Conservation (phyloP, 2,329 filamentous ascomycete species). For the Beauveria sp. region DNA sequence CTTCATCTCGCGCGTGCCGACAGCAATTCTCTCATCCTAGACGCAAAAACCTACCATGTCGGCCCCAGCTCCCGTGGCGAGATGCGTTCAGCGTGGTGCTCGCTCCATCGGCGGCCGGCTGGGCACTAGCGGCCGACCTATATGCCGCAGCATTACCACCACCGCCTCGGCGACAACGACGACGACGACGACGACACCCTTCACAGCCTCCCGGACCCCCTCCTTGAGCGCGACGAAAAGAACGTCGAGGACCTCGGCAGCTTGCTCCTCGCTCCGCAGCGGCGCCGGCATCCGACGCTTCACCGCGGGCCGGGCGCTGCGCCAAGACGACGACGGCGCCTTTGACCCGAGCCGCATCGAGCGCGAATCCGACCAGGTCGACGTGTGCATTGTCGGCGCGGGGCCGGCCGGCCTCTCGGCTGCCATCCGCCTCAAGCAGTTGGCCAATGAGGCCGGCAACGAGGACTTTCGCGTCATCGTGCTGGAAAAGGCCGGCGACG, state of each 20-base stretch:
- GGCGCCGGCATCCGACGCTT: constrained; percentile 25
- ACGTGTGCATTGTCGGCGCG: constrained; percentile 93
- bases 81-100: constrained; percentile 31
- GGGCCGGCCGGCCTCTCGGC: constrained; percentile 91
- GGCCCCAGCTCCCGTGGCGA: constrained; percentile 29
- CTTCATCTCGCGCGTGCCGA: not conserved
- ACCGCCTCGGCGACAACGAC: not conserved
- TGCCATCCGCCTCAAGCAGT: constrained; percentile 89
- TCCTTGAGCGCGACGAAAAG: not conserved
- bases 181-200: constrained; percentile 11
- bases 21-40: not conserved
- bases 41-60: constrained; percentile 22
- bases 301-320: constrained; percentile 24
- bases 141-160: constrained; percentile 15
- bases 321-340: constrained; percentile 35
- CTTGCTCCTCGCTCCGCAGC: not conserved
- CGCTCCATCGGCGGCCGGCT: constrained; percentile 23
- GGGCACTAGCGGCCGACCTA: constrained; percentile 19
- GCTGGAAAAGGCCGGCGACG: constrained; percentile 88
- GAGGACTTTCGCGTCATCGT: constrained; percentile 91
- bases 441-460: constrained; percentile 89
- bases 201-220: constrained; percentile 1
- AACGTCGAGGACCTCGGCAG: not conserved
- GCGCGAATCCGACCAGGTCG: constrained; percentile 85
- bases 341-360: constrained; percentile 66